These are phyloP conservation scores for Flaveria linearis DNA, from an alignment of 129 eudicot species.

Conservation along the genomic window DNA sequence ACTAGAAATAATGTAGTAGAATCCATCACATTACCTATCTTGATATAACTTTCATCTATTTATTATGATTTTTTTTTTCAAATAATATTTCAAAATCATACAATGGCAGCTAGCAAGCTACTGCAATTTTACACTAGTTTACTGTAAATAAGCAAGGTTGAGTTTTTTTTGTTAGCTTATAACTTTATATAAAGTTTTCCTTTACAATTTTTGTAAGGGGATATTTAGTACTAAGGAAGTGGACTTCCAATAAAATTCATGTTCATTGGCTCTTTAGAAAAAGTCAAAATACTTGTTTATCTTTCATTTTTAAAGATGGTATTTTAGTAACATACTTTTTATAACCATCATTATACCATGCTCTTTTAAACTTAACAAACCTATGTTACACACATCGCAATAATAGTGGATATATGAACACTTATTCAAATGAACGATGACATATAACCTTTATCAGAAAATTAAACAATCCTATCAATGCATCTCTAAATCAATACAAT, in stretches of 20 bases:
- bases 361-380: too few species aligned
- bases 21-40: background rate
- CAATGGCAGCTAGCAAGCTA: background rate
- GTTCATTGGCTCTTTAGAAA: background rate
- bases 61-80: background rate
- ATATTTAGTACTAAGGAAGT: background rate
- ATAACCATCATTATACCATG: too few species aligned
- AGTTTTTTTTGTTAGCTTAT: background rate
- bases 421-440: too few species aligned
- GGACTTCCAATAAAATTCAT: conserved; percentile 12
- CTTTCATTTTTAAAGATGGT: background rate
- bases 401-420: too few species aligned
- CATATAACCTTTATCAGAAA: too few species aligned
- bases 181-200: background rate
- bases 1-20: background rate
- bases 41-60: background rate
- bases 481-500: too few species aligned
- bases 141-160: background rate
- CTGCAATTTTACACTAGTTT: background rate
- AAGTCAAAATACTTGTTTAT: background rate
- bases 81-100: background rate
- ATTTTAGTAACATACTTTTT: background rate
- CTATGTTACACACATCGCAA: too few species aligned
- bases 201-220: background rate
- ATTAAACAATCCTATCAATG: too few species aligned